Conservation (phyloP, 768 basidiomycete species). For the Hydnomerulius pinastri region DNA sequence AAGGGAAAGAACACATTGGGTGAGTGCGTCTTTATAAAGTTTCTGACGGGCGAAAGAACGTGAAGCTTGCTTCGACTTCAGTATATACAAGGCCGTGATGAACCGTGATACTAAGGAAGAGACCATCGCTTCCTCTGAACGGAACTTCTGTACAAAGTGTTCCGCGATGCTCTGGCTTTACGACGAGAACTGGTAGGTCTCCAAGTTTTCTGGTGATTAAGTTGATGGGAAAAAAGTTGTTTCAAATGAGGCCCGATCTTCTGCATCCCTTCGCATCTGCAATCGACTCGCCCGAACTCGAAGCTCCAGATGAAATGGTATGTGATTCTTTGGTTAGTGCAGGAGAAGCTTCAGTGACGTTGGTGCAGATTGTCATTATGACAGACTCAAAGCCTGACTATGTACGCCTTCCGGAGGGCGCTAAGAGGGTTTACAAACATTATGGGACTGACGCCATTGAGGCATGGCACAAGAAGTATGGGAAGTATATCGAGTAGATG, state of each 20-base stretch:
- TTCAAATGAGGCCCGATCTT: constrained; percentile 54
- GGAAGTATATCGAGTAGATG: constrained; percentile 39
- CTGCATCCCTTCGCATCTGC: constrained; percentile 66
- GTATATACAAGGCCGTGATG: constrained; percentile 58
- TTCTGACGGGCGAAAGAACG: not conserved
- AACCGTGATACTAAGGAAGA: constrained; percentile 51
- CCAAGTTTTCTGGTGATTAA: not conserved
- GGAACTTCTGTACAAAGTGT: constrained; percentile 62
- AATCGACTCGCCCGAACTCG: constrained; percentile 55
- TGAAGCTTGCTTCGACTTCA: constrained; percentile 19
- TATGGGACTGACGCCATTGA: constrained; percentile 50
- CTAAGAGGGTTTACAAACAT: constrained; percentile 43
- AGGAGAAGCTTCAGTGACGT: not conserved
- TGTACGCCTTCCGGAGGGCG: constrained; percentile 56
- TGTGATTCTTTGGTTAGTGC: constrained; percentile 14
- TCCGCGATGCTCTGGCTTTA: constrained; percentile 64
- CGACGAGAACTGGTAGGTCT: constrained; percentile 48
- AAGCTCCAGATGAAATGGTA: constrained; percentile 51
- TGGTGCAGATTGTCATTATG: constrained; percentile 41
- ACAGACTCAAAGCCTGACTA: constrained; percentile 50
- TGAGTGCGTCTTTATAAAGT: constrained; percentile 18
- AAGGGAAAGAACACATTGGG: constrained; percentile 55
- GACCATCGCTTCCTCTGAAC: constrained; percentile 47
- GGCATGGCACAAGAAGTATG: constrained; percentile 55
- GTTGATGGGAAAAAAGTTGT: not conserved